A percentile compares a stretch with the other conserved stretches of the same genome.
phyloP scores from a whole-genome alignment of 805 yeast species.

The Cyberlindnera galapagoensis region DNA sequence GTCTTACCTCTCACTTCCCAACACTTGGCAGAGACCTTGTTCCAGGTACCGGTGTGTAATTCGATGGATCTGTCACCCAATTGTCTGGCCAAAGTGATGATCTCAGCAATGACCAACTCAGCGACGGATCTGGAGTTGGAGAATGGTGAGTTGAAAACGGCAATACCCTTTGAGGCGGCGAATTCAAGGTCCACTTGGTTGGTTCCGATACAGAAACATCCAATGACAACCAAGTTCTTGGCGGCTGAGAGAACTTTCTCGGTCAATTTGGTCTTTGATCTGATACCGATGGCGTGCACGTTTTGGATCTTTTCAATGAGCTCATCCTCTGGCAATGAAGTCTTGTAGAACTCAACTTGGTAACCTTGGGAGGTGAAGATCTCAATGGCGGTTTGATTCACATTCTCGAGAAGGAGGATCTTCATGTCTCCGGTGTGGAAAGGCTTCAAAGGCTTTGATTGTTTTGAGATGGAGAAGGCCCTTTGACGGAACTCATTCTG shows the following conservation, averaged over 20 bases:
- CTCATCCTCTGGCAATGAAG: slow-evolving; percentile 87
- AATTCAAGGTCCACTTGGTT: slow-evolving; percentile 91
- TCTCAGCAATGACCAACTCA: slow-evolving; percentile 92
- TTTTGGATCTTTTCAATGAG: slow-evolving; percentile 88
- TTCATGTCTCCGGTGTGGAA: slow-evolving; percentile 94
- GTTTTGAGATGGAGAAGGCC: slow-evolving; percentile 36
- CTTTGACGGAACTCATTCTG: slow-evolving; percentile 38
- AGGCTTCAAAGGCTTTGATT: slow-evolving; percentile 79
- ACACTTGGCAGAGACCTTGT: slow-evolving; percentile 89
- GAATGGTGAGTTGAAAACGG: slow-evolving; percentile 97
- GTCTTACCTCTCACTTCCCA: slow-evolving; percentile 99
- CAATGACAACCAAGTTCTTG: slow-evolving; percentile 80
- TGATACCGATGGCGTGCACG: slow-evolving; percentile 95
- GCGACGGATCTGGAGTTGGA: slow-evolving; percentile 98
- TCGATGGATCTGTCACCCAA: slow-evolving; percentile 94
- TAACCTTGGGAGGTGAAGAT: slow-evolving; percentile 87
- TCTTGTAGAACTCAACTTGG: slow-evolving; percentile 90
- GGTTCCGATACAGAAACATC: slow-evolving; percentile 99
- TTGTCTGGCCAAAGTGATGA: slow-evolving; percentile 92
- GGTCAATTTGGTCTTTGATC: slow-evolving; percentile 91
- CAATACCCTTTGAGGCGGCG: slow-evolving; percentile 90
- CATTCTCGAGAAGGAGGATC: slow-evolving; percentile 85
- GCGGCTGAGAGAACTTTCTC: slow-evolving; percentile 78
- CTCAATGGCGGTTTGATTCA: slow-evolving; percentile 84
- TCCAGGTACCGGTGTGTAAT: slow-evolving; percentile 96